A percentile compares a stretch with the other conserved stretches of the same genome.
phyloP scores from a whole-genome alignment of 306 rosid species.

The Calophaca sinica region DNA sequence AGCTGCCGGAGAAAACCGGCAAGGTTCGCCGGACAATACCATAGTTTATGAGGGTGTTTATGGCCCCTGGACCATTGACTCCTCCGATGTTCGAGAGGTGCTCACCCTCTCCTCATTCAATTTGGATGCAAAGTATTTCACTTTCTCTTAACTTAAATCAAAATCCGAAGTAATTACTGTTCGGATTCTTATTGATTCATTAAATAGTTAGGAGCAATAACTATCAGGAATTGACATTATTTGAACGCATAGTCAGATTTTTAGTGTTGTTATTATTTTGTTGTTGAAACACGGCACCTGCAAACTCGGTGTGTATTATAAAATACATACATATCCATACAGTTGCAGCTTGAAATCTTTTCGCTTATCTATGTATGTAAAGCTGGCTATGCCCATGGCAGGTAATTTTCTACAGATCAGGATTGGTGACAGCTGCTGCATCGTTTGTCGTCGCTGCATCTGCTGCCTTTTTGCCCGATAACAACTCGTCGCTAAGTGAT shows the following conservation, averaged over 20 bases:
- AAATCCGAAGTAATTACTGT: neutral
- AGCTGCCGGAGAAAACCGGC: constrained; percentile 65
- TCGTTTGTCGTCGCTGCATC: constrained; percentile 80
- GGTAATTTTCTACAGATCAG: constrained; percentile 84
- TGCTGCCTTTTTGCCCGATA: constrained; percentile 65
- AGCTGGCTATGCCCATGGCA: constrained; percentile 42
- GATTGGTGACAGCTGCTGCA: constrained; percentile 80
- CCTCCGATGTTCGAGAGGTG: constrained; percentile 83
- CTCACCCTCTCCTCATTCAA: neutral
- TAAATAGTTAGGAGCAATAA: constrained; percentile 11
- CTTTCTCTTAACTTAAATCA: neutral
- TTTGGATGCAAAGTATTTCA: too few relatives aligned
- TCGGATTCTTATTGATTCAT: neutral
- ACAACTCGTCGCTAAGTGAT: constrained; percentile 36
- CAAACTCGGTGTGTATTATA: neutral
- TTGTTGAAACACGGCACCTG: too few relatives aligned
- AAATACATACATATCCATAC: too few relatives aligned
- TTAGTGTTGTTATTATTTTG: neutral
- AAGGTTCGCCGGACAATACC: constrained; percentile 43
- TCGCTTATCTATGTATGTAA: constrained; percentile 37
- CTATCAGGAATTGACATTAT: neutral
- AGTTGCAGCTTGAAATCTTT: constrained; percentile 1
- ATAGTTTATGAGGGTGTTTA: constrained; percentile 72
- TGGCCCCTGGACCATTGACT: constrained; percentile 87
- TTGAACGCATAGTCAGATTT: neutral